A percentile compares a stretch with the other conserved stretches of the same genome.
These are phyloP conservation scores for Neonectria ditissima DNA, from an alignment of 2,329 filamentous ascomycete species.

Conservation along the genomic window DNA sequence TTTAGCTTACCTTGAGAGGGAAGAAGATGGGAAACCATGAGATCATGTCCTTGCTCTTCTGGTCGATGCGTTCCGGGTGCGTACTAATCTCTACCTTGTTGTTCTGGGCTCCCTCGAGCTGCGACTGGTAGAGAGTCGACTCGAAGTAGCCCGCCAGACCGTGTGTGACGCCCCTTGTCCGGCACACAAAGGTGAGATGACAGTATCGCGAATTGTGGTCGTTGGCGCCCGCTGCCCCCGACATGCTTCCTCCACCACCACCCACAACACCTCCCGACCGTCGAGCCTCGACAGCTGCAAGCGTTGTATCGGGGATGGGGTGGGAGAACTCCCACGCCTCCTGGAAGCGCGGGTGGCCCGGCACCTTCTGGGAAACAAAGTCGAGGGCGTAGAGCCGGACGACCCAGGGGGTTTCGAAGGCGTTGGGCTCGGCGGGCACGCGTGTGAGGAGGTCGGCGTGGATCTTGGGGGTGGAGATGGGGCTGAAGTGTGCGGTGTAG, in stretches of 20 bases:
- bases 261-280: constrained; percentile 73
- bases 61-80: constrained; percentile 89
- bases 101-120: constrained; percentile 49
- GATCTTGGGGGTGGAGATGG: constrained; percentile 87
- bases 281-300: constrained; percentile 67
- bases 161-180: constrained; percentile 85
- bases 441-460: constrained; percentile 82
- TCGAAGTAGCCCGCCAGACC: constrained; percentile 96
- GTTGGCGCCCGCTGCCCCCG: constrained; percentile 83
- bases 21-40: constrained; percentile 99
- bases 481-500: constrained; percentile 94
- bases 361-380: constrained; percentile 76
- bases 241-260: constrained; percentile 78
- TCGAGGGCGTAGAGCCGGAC: constrained; percentile 92
- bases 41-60: constrained; percentile 97
- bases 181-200: constrained; percentile 81
- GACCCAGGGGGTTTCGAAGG: constrained; percentile 93
- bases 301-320: constrained; percentile 71
- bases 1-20: constrained; percentile 80
- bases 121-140: constrained; percentile 84
- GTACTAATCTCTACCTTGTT: constrained; percentile 87
- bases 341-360: constrained; percentile 74
- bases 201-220: constrained; percentile 90
- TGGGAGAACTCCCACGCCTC: constrained; percentile 85
- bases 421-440: constrained; percentile 70